Evolutionary conservation across 1,284 basidiomycete species (phyloP).

Genomic region (Melampsora larici-populina): DNA sequence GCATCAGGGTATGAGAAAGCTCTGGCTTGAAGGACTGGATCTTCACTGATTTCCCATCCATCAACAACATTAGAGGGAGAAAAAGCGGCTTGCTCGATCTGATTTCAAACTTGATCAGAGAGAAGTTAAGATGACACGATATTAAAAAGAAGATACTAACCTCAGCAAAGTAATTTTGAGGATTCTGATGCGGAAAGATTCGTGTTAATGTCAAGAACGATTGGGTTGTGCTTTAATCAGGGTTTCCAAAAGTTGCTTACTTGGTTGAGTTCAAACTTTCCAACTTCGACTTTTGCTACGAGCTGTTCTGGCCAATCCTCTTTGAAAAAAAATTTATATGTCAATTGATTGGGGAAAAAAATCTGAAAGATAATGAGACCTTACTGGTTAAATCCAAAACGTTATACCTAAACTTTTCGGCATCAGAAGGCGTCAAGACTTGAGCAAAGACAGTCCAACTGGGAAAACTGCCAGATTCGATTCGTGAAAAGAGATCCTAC

Average conservation of each 20-base stretch:
- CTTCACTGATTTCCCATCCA: slow-evolving; percentile 80
- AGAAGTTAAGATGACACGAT: background rate
- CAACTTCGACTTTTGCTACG: slow-evolving; percentile 11
- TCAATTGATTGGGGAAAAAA: background rate
- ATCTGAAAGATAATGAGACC: background rate
- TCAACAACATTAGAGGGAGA: slow-evolving; percentile 78
- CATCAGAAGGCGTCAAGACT: slow-evolving; percentile 83
- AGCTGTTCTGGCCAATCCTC: slow-evolving; percentile 55
- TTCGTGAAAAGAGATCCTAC: slow-evolving; percentile 70
- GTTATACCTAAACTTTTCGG: slow-evolving; percentile 58
- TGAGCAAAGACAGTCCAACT: slow-evolving; percentile 74
- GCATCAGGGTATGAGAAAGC: slow-evolving; percentile 95
- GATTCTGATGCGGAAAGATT: slow-evolving; percentile 5
- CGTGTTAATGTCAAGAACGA: background rate
- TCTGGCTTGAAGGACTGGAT: slow-evolving; percentile 86
- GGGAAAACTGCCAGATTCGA: slow-evolving; percentile 72
- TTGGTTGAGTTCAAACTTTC: background rate
- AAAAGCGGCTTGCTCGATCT: slow-evolving; percentile 65
- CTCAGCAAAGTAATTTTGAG: slow-evolving; percentile 27
- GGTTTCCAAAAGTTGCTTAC: slow-evolving; percentile 3
- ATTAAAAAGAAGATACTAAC: background rate
- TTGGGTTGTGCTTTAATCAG: background rate
- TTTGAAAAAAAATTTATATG: background rate
- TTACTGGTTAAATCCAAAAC: slow-evolving; percentile 3
- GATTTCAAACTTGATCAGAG: background rate